These are phyloP conservation scores for Danielia reshetovae DNA, from an alignment of 805 yeast species.

Conservation along the genomic window DNA sequence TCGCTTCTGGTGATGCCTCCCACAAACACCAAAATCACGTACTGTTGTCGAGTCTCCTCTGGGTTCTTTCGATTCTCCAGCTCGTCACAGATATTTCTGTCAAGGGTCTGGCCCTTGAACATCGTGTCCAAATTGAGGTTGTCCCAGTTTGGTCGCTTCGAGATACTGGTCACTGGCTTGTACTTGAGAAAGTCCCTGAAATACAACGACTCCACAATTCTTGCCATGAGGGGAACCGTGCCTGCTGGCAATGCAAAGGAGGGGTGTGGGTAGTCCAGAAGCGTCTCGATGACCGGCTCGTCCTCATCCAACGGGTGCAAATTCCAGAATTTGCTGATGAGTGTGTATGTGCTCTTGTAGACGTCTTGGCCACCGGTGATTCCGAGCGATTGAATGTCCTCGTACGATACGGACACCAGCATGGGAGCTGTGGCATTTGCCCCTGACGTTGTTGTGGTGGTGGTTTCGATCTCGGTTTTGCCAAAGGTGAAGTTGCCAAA, in stretches of 20 bases:
- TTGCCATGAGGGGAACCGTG: slow-evolving; percentile 64
- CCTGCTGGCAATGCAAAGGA: slow-evolving; percentile 76
- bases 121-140: slow-evolving; percentile 36
- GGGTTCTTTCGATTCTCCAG: slow-evolving; percentile 17
- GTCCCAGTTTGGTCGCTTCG: slow-evolving; percentile 43
- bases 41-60: slow-evolving; percentile 12
- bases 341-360: slow-evolving; percentile 31
- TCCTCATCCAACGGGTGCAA: slow-evolving; percentile 42
- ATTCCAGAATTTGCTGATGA: slow-evolving; percentile 43
- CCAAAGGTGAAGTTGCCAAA: slow-evolving; percentile 19
- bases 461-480: slow-evolving; percentile 9
- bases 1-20: slow-evolving; percentile 92
- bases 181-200: slow-evolving; percentile 48
- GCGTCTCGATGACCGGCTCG: slow-evolving; percentile 13
- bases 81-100: slow-evolving; percentile 30
- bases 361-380: slow-evolving; percentile 26
- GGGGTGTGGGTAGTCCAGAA: slow-evolving; percentile 40
- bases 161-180: slow-evolving; percentile 34
- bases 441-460: slow-evolving; percentile 11
- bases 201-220: slow-evolving; percentile 69
- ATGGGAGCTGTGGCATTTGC: slow-evolving; percentile 2
- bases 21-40: slow-evolving; percentile 51
- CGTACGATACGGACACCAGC: slow-evolving; percentile 6
- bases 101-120: slow-evolving; percentile 39
- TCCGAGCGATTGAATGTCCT: slow-evolving; percentile 21